Evolutionary conservation across 2,329 filamentous ascomycete species (phyloP).

Genomic region (Ophiostoma piceae): DNA sequence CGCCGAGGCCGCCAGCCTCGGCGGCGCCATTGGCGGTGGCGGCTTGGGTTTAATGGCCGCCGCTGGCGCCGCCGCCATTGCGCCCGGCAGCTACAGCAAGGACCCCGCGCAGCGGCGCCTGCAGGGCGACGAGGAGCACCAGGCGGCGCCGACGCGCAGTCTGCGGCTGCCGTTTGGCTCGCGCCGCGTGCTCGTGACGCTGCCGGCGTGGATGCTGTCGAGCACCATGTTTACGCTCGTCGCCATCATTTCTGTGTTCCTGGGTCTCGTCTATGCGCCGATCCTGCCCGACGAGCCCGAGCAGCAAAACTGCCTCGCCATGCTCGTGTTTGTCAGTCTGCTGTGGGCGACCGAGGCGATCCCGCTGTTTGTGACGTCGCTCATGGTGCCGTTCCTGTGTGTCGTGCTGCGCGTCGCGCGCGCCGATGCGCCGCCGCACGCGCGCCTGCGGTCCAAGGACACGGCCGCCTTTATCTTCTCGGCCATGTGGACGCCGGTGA

Average conservation of each 20-base stretch:
- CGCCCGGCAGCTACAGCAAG: constrained; percentile 32
- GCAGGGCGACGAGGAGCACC: constrained; percentile 75
- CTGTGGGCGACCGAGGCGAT: constrained; percentile 98
- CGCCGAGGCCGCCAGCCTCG: constrained; percentile 87
- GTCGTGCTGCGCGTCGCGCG: constrained; percentile 82
- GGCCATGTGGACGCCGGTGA: constrained; percentile 98
- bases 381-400: constrained; percentile 88
- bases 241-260: constrained; percentile 65
- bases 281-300: constrained; percentile 75
- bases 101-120: constrained; percentile 61
- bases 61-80: constrained; percentile 9
- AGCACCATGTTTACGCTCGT: constrained; percentile 74
- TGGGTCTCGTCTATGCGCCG: constrained; percentile 66
- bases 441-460: constrained; percentile 69
- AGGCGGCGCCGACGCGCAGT: constrained; percentile 21
- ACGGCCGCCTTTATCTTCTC: constrained; percentile 83
- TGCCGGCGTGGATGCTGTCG: constrained; percentile 79
- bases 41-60: constrained; percentile 25
- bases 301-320: constrained; percentile 91
- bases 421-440: constrained; percentile 61
- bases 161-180: constrained; percentile 63
- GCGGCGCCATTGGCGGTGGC: constrained; percentile 67
- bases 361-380: constrained; percentile 90
- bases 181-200: constrained; percentile 43
- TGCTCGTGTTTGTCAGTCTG: constrained; percentile 88